Evolutionary conservation across 305 asterid genomes (phyloP), one percentile per base, ranked within the genome.

Genomic region (Solanum hybrid): DNA sequence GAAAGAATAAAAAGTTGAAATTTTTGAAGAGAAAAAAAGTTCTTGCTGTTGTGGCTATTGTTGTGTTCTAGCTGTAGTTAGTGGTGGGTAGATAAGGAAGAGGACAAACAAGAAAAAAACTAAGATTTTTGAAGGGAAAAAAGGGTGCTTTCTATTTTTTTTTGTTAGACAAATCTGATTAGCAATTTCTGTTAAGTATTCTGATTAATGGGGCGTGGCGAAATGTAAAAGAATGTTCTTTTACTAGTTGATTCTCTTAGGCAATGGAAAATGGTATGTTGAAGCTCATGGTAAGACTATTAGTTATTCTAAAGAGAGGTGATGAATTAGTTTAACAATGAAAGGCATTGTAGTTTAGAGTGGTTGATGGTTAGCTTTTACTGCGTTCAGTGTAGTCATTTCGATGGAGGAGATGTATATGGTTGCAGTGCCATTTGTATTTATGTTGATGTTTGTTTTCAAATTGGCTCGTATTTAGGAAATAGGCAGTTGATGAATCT

Each of bases 291-390:
- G 85, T 87, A 72, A 60, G 94, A 89, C 73, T 91, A 78, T 91
- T 88, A 88, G 85, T 90, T 87, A 73, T 90, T 79, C 66, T 85
- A 86, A 92, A 90, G 92, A 75, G 60, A 86, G 94, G 92, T 88
- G 91, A 87, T 86, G 93, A 90, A 88, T 89, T 94, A 91, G 91
- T 88, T 87, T 81, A 93, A 94, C 94, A 93, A 94, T 96, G 99
- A 93, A 95, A 91, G 94, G 91, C 91, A 90, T 46, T 92, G 90
- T 93, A 42, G 46, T 71, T 88, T 66, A 73, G 93, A 87, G 87
- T 91, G 95, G 92, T 84, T 93, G 92, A 81, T 37, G 90, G 92
- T 93, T 88, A 89, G 89, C 93, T 88, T 92, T 92, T 91, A 78
- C 91, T 91, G 86, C 34, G 4, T 32, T 32, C 34, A 32, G 34